Base-by-base conservation (phyloP, 441 rosid genomes). In the Biscutella auriculata region DNA sequence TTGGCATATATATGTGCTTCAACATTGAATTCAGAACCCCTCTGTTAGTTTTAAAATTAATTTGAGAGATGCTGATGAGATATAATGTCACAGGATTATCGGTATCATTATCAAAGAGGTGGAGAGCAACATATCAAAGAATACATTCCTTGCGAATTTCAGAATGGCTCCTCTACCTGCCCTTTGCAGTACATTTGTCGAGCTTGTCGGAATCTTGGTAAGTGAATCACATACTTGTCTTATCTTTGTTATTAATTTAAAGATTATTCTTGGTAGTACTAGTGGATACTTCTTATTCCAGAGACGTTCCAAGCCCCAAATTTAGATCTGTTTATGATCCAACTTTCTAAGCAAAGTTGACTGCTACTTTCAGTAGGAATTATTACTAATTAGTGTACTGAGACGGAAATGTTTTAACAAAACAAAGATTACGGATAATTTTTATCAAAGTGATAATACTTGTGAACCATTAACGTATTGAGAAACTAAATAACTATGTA, bases 151-250 rank as follows among this genome's bases (percentile, higher is more conserved):
- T 69, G 58, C 85, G 53, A 90, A 83, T 68, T 86, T 94, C 84
- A 84, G 87, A 81, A 94, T 82, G 97, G 79, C 76, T 58, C 70
- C 85, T 63, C 79, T 94, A 59, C 85, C 97, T 27, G 63, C 76
- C 63, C 84, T 94, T 53, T 86, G 85, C 69, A 48, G 69, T 62
- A 90, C 88, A 74, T 78, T 94, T 70, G 95, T 90, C 55, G 95
- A 85, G 79, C 97, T 94, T 47, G 88, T 94, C 10, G 84, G 70
- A 34, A 79, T 95, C 67, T 72, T 90, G 88, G 99, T 90, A 77
- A 76, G 97, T 76, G 21, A 40, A 54, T 57, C 29, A 36, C 55
- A 21, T 40, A 17, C 60, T 27, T 21, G 11, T 9, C 9, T 46
- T 14, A 29, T 29, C 39, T 34, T 36, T n/a, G 16, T 37, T 45